These are phyloP conservation scores for Brettanomyces custersianus DNA, from an alignment of 805 yeast species.

Conservation along the genomic window DNA sequence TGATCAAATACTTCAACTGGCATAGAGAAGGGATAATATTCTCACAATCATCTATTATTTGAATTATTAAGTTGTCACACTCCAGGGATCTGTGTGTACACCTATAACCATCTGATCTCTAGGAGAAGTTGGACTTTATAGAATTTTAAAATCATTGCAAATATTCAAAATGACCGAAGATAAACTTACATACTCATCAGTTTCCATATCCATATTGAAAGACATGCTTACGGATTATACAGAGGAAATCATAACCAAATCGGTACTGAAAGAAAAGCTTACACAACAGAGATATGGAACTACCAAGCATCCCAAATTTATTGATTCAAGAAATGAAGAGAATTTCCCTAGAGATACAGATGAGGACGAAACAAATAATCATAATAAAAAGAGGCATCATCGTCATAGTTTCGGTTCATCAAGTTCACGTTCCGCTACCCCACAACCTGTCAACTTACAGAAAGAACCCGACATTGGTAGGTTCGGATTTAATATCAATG, in stretches of 20 bases:
- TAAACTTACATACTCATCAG: constrained; percentile 20
- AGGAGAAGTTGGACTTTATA: not conserved
- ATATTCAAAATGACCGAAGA: constrained; percentile 7
- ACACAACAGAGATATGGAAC: constrained; percentile 24
- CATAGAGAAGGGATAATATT: too few species aligned
- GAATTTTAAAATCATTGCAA: not conserved
- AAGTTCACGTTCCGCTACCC: constrained; percentile 13
- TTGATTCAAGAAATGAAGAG: constrained; percentile 10
- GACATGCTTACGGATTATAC: constrained; percentile 27
- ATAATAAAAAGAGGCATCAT: not conserved
- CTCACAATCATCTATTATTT: too few species aligned
- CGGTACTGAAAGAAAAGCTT: constrained; percentile 23
- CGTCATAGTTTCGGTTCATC: constrained; percentile 1
- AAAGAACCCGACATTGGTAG: constrained; percentile 23
- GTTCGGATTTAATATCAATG: constrained; percentile 17
- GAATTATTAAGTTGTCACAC: too few species aligned
- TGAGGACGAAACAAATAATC: not conserved
- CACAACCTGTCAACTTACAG: constrained; percentile 13
- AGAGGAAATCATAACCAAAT: constrained; percentile 22
- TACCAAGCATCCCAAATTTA: constrained; percentile 15
- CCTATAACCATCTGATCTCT: too few species aligned
- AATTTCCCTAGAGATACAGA: not conserved
- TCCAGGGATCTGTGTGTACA: too few species aligned
- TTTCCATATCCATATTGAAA: constrained; percentile 23
- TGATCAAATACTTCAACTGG: too few species aligned